Evolutionary conservation across 331 rosid genomes (phyloP).

Genomic region (Dryas integrifolia): DNA sequence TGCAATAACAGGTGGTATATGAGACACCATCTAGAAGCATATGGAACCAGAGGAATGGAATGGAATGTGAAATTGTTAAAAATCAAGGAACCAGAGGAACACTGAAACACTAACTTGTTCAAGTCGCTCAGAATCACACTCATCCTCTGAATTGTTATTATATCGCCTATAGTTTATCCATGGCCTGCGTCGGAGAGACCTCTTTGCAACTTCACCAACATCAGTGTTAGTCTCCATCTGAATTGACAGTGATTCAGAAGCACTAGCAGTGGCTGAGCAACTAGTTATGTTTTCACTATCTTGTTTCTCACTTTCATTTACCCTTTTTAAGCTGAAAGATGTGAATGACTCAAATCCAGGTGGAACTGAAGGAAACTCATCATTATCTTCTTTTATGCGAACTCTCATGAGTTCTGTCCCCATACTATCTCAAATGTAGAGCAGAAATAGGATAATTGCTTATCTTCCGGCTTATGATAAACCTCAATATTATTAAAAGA

Average conservation of each 20-base stretch:
- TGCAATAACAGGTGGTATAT: constrained; percentile 44
- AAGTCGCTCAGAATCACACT: constrained; percentile 56
- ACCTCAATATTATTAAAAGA: constrained; percentile 25
- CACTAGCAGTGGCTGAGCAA: constrained; percentile 45
- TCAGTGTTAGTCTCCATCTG: constrained; percentile 47
- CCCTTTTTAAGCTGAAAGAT: constrained; percentile 55
- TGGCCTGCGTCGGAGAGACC: constrained; percentile 67
- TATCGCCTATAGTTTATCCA: constrained; percentile 57
- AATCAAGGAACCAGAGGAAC: constrained; percentile 15
- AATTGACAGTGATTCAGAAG: constrained; percentile 49
- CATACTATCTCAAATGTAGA: constrained; percentile 45
- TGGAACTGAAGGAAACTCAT: constrained; percentile 92
- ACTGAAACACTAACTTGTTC: constrained; percentile 62
- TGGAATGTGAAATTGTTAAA: constrained; percentile 19
- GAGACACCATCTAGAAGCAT: constrained; percentile 30
- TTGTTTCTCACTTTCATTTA: constrained; percentile 49
- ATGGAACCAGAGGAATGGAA: constrained; percentile 1
- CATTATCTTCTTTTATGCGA: constrained; percentile 80
- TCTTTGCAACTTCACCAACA: constrained; percentile 47
- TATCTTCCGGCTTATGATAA: constrained; percentile 18
- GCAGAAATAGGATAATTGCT: constrained; percentile 12
- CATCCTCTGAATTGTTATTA: constrained; percentile 57
- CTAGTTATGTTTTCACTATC: constrained; percentile 37
- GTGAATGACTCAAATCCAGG: constrained; percentile 94
- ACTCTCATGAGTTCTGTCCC: constrained; percentile 87